Conservation (phyloP, 768 basidiomycete genomes). For the Termitomyces sp. region DNA sequence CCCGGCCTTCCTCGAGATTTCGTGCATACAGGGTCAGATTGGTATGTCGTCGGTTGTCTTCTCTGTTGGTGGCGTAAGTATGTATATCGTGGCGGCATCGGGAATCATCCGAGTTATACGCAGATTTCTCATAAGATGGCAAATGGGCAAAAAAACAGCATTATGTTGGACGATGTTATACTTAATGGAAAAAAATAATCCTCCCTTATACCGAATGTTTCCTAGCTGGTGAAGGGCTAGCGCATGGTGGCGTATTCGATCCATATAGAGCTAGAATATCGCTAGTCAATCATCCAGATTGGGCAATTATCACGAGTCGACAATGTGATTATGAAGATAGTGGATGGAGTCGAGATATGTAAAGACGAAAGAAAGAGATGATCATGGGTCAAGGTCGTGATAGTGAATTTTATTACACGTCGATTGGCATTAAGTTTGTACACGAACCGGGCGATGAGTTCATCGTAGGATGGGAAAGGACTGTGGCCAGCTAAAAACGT, state of each 20-base stretch:
- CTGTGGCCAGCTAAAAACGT: not conserved
- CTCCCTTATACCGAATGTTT: not conserved
- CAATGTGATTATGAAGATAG: not conserved
- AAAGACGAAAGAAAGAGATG: not conserved
- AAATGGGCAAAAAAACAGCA: not conserved
- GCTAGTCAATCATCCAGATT: not conserved
- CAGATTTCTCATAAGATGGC: not conserved
- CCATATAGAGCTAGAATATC: not conserved
- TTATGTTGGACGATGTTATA: not conserved
- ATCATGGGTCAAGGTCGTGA: not conserved
- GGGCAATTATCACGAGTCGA: not conserved
- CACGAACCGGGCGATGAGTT: no score
- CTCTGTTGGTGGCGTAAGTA: not conserved
- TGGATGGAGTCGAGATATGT: not conserved
- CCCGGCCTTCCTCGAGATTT: not conserved
- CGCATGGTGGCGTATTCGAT: not conserved
- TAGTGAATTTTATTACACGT: not conserved
- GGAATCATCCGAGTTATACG: not conserved
- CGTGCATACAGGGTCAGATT: slow-evolving; percentile 2
- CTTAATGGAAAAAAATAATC: not conserved
- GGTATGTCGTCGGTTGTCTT: not conserved
- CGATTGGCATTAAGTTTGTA: not conserved
- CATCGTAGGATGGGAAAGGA: not conserved
- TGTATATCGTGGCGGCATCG: slow-evolving; percentile 3
- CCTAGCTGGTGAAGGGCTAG: not conserved